Conservation (phyloP, 208 protist species). For the Wallacemonas sp. region DNA sequence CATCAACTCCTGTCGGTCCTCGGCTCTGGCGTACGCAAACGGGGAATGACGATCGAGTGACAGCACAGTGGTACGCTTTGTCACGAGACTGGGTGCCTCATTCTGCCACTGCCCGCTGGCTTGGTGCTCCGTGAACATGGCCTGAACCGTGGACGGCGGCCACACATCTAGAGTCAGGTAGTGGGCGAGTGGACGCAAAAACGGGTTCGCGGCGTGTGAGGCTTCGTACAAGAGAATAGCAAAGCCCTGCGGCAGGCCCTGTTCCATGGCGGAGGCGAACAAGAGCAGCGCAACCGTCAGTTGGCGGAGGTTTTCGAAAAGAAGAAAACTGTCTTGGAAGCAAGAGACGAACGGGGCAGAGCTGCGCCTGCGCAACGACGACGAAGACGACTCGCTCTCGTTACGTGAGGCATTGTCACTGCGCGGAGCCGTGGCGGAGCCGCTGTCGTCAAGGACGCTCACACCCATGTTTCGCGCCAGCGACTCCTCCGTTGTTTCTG, state of each 20-base stretch:
- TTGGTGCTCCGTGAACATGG: slow-evolving; percentile 67
- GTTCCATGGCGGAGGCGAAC: slow-evolving; percentile 45
- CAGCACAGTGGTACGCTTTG: slow-evolving; percentile 28
- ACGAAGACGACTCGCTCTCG: neutral
- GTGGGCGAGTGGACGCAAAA: slow-evolving; percentile 32
- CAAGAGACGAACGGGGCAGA: slow-evolving; percentile 29
- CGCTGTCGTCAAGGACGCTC: slow-evolving; percentile 29
- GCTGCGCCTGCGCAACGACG: neutral
- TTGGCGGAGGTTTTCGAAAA: slow-evolving; percentile 33
- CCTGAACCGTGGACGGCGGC: slow-evolving; percentile 17
- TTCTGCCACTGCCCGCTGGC: slow-evolving; percentile 73
- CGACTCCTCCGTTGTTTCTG: slow-evolving; percentile 44
- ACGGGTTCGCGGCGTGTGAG: slow-evolving; percentile 35
- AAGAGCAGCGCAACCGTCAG: slow-evolving; percentile 54
- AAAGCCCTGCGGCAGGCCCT: slow-evolving; percentile 70
- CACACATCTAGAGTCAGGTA: slow-evolving; percentile 54
- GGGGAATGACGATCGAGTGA: slow-evolving; percentile 35
- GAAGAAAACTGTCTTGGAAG: slow-evolving; percentile 38
- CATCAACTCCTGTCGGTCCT: slow-evolving; percentile 69
- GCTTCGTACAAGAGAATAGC: slow-evolving; percentile 67
- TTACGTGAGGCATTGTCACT: neutral
- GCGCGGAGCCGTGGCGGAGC: neutral
- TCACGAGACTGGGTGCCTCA: slow-evolving; percentile 27
- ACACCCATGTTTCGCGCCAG: slow-evolving; percentile 39
- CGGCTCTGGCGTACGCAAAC: slow-evolving; percentile 44